These are phyloP conservation scores for Phaseolus lunatus DNA, from an alignment of 306 rosid genomes.

Conservation along the genomic window DNA sequence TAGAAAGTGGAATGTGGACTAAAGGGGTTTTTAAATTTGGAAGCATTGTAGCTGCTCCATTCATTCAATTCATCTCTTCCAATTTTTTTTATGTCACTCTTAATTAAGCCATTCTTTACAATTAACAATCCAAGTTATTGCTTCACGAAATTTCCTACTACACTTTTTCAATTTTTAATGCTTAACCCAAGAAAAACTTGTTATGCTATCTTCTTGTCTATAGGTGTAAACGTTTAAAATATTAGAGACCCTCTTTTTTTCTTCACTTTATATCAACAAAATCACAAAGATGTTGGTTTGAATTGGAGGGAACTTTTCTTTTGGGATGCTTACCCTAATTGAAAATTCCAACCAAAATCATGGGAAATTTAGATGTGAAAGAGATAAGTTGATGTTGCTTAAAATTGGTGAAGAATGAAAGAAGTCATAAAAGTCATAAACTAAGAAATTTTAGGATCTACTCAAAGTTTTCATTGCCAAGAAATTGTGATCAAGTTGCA, in stretches of 20 bases:
- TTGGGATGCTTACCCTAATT: too few relatives aligned
- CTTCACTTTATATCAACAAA: too few relatives aligned
- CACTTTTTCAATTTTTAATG: too few relatives aligned
- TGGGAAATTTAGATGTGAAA: conserved; percentile 33
- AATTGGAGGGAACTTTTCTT: too few relatives aligned
- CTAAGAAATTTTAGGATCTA: conserved; percentile 8
- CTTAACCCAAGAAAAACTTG: too few relatives aligned
- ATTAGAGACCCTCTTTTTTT: too few relatives aligned
- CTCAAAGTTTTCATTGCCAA: not conserved
- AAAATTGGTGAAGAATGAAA: not conserved
- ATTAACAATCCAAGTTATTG: not conserved
- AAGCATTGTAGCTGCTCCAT: conserved; percentile 45
- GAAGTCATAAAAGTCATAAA: conserved; percentile 6
- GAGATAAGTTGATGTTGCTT: conserved; percentile 41
- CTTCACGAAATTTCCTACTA: not conserved
- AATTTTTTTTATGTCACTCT: not conserved
- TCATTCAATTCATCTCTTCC: not conserved
- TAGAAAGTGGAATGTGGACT: conserved; percentile 44
- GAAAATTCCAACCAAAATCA: not conserved
- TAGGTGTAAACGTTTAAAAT: too few relatives aligned
- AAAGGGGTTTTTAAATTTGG: conserved; percentile 44
- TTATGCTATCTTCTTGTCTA: too few relatives aligned
- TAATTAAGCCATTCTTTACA: not conserved
- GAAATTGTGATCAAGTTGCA: not conserved
- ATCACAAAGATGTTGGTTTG: too few relatives aligned